These are phyloP conservation scores for Deinandra increscens DNA, from an alignment of 129 eudicot genomes.

Conservation along the genomic window DNA sequence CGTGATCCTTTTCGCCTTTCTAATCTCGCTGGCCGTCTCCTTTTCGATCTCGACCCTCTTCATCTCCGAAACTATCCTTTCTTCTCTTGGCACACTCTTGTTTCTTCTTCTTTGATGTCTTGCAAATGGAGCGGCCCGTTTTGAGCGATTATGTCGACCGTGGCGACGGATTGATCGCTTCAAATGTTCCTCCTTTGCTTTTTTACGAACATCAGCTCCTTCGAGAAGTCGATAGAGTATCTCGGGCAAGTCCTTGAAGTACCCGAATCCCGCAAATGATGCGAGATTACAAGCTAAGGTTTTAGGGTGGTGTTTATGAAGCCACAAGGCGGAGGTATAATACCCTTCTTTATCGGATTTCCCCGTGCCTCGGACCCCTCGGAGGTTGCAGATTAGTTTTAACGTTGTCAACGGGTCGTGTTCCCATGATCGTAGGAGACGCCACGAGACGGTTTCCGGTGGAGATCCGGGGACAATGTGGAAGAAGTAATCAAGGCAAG, in stretches of 20 bases:
- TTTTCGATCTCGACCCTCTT: background rate
- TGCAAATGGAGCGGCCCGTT: background rate
- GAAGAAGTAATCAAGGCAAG: slow-evolving; percentile 19
- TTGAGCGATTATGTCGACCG: background rate
- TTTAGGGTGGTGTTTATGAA: slow-evolving; percentile 22
- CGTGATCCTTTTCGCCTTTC: background rate
- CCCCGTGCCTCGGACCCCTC: slow-evolving; percentile 19
- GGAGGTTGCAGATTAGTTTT: slow-evolving; percentile 20
- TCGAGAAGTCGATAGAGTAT: slow-evolving; percentile 19
- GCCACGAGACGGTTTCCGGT: background rate
- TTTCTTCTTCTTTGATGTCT: background rate
- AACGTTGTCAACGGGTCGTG: slow-evolving; percentile 19
- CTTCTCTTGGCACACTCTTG: slow-evolving; percentile 1
- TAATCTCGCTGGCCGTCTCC: background rate
- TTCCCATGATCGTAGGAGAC: slow-evolving; percentile 3
- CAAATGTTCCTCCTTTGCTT: slow-evolving; percentile 10
- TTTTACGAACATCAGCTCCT: background rate
- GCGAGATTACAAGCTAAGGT: slow-evolving; percentile 9
- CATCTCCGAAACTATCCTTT: background rate
- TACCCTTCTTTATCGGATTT: slow-evolving; percentile 24
- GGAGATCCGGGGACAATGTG: slow-evolving; percentile 12
- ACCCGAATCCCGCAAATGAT: slow-evolving; percentile 1
- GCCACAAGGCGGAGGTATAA: slow-evolving; percentile 15
- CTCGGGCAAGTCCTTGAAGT: slow-evolving; percentile 23
- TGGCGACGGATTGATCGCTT: background rate